Conservation (phyloP, 352 stramenopile species). For the Albugo candida region DNA sequence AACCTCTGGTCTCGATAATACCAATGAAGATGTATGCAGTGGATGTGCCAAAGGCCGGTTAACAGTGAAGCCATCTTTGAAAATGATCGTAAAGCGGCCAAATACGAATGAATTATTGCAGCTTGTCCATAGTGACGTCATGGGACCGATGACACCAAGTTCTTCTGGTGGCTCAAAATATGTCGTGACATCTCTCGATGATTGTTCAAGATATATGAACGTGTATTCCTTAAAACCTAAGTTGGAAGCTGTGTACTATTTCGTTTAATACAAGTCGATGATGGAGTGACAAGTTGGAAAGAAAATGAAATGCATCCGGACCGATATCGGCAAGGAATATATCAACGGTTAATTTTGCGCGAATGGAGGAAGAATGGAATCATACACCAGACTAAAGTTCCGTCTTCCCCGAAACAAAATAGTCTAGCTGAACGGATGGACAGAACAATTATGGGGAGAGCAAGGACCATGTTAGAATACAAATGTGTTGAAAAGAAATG, state of each 20-base stretch:
- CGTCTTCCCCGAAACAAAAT: too few relatives aligned
- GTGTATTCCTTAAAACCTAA: conserved; percentile 5
- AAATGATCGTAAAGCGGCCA: neutral
- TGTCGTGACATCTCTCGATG: too few relatives aligned
- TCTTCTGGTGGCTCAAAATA: neutral
- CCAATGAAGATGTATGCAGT: neutral
- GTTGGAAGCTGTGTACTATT: neutral
- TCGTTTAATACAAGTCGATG: conserved; percentile 3
- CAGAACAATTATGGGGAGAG: too few relatives aligned
- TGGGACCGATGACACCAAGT: conserved; percentile 1
- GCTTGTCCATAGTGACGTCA: conserved; percentile 8
- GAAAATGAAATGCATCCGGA: too few relatives aligned
- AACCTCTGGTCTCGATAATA: too few relatives aligned
- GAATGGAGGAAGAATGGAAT: too few relatives aligned
- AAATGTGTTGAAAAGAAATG: neutral
- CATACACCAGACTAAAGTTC: too few relatives aligned
- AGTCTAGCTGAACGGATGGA: too few relatives aligned
- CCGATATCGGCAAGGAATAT: too few relatives aligned
- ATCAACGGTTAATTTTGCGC: too few relatives aligned
- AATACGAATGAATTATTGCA: conserved; percentile 4
- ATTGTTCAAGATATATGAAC: neutral
- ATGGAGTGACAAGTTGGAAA: conserved; percentile 3
- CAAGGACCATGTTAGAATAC: neutral
- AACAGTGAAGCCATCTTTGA: neutral
- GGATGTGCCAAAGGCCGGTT: conserved; percentile 5